Evolutionary conservation across 306 rosid genomes (phyloP).

Genomic region (Ammopiptanthus mongolicus): DNA sequence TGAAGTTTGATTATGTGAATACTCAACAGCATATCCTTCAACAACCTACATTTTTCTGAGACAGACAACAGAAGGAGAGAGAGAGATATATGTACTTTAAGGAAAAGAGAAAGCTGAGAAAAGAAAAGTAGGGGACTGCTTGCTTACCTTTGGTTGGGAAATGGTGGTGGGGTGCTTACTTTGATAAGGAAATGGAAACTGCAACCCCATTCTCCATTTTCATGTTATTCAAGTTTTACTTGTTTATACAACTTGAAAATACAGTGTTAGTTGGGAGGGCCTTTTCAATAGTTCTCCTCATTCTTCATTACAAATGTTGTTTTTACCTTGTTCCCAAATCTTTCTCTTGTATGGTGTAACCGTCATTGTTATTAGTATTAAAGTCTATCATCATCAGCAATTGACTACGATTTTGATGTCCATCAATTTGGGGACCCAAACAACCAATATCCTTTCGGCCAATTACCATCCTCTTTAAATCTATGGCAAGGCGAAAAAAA

Average conservation of each 20-base stretch:
- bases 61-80: conserved; percentile 16
- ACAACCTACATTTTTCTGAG: conserved; percentile 31
- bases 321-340: conserved; percentile 8
- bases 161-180: conserved; percentile 25
- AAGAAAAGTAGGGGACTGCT: conserved; percentile 53
- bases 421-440: conserved; percentile 20
- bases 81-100: conserved; percentile 52
- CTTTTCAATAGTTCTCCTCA: conserved; percentile 35
- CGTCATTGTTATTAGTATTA: conserved; percentile 10
- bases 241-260: conserved; percentile 6
- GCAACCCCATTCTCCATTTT: conserved; percentile 10
- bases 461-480: neutral
- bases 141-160: conserved; percentile 23
- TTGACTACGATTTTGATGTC: conserved; percentile 30
- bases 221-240: conserved; percentile 5
- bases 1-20: conserved; percentile 35
- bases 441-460: neutral
- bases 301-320: conserved; percentile 9
- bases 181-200: conserved; percentile 67
- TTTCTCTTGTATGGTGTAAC: conserved; percentile 28
- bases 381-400: conserved; percentile 24
- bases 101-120: conserved; percentile 50
- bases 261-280: conserved; percentile 41
- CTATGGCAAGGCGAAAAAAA: neutral
- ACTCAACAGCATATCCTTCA: conserved; percentile 36